Evolutionary conservation across 2,329 filamentous ascomycete genomes (phyloP).

Genomic region (Aspergillus latus): DNA sequence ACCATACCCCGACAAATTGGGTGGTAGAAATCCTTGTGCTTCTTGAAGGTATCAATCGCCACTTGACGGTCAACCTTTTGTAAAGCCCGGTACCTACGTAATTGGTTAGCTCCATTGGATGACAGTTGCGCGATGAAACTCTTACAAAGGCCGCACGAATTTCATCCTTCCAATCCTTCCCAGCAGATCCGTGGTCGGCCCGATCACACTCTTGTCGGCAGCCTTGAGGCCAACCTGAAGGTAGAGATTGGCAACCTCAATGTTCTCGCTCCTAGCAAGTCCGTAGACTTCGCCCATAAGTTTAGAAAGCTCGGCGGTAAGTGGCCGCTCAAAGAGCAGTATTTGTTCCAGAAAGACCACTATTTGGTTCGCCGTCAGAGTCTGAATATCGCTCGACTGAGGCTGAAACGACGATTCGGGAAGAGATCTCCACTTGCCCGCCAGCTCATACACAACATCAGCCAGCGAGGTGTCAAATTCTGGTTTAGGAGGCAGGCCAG

Average conservation of each 20-base stretch:
- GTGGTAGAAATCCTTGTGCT: conserved; percentile 90
- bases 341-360: conserved; percentile 86
- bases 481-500: conserved; percentile 86
- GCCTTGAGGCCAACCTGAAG: conserved; percentile 76
- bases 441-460: conserved; percentile 78
- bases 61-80: conserved; percentile 71
- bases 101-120: conserved; percentile 16
- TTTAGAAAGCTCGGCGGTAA: conserved; percentile 66
- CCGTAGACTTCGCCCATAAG: conserved; percentile 74
- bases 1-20: conserved; percentile 86
- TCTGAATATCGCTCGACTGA: conserved; percentile 64
- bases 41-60: conserved; percentile 79
- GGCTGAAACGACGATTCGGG: conserved; percentile 57
- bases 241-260: conserved; percentile 80
- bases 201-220: conserved; percentile 66
- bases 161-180: conserved; percentile 92
- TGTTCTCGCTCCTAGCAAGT: conserved; percentile 73
- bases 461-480: conserved; percentile 86
- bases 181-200: conserved; percentile 71
- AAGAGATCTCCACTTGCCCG: conserved; percentile 72
- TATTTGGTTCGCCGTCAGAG: conserved; percentile 81
- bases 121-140: not conserved
- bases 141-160: conserved; percentile 81
- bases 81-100: conserved; percentile 60
- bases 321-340: conserved; percentile 63